Base-by-base conservation (phyloP, 2,329 filamentous ascomycete genomes). In the Bertia moriformis region DNA sequence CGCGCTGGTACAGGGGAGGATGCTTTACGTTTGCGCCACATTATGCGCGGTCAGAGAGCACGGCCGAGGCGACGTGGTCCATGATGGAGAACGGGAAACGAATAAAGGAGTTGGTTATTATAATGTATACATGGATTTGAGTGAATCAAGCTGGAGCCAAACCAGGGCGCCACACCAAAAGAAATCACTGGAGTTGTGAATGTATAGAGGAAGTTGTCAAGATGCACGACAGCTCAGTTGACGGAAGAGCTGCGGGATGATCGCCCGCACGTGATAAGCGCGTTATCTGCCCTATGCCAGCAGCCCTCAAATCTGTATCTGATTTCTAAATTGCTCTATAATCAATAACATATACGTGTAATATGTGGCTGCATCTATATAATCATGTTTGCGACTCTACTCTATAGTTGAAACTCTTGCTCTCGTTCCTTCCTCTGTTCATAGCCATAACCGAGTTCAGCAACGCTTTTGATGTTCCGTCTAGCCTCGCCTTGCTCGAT, bases 391-490 rank as follows among this genome's bases (percentile, higher is more conserved):
- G n/a, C n/a, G n/a, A n/a, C n/a, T n/a, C n/a, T n/a, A n/a, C n/a
- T n/a, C n/a, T n/a, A n/a, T n/a, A n/a, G n/a, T n/a, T n/a, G n/a
- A n/a, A n/a, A 29, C n/a, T 29, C 24, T 35, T 35, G 32, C 32
- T 18, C 32, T 17, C 15, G 12, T 15, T 35, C 17, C 32, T 15
- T 10, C 7, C 53, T 56, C 20, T 48, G 40, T n/a, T 63, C 58
- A 48, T 59, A 69, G 43, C 60, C 55, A 49, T 67, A 70, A 0
- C 71, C 74, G 18, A 78, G 53, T 38, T 75, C 66, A 42, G 66
- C 58, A 36, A 76, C 42, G 19, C 46, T 63, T 42, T 51, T 62
- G 30, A 72, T 60, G 0, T 52, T 42, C 37, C 55, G 46, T 41
- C 72, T 63, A 37, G 56, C 54, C 19, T 69, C 62, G 0, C 71